A percentile compares a stretch with the other conserved stretches of the same genome.
phyloP scores from a whole-genome alignment of 2,329 filamentous ascomycete species.

The Hysterium pulicare region DNA sequence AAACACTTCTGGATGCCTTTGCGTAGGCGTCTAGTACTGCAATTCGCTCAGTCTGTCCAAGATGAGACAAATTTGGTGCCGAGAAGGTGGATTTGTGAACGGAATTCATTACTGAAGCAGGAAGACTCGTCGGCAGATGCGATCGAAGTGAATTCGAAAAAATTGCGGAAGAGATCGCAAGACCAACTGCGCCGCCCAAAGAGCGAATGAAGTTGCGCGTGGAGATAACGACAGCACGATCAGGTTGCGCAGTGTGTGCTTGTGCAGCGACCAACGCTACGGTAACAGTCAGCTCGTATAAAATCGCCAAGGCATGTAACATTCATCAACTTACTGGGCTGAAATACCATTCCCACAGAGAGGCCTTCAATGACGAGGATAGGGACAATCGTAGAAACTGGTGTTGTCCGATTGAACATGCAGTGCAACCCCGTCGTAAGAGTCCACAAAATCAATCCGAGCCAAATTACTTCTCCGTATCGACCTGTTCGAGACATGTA shows the following conservation, averaged over 20 bases:
- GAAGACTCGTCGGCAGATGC: constrained; percentile 13
- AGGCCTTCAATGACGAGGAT: constrained; percentile 49
- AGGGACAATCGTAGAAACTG: constrained; percentile 47
- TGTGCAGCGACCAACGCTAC: constrained; percentile 54
- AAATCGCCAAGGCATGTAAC: no score
- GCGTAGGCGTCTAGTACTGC: constrained; percentile 52
- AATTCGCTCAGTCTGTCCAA: constrained; percentile 35
- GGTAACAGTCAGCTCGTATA: no score
- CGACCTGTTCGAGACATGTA: constrained; percentile 57
- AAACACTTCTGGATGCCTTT: constrained; percentile 53
- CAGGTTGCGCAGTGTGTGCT: constrained; percentile 48
- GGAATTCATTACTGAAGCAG: constrained; percentile 20
- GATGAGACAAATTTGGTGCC: constrained; percentile 25
- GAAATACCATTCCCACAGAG: constrained; percentile 50
- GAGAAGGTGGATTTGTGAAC: constrained; percentile 37
- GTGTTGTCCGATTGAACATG: constrained; percentile 45
- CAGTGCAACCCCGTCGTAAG: constrained; percentile 53
- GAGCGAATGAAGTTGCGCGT: constrained; percentile 62
- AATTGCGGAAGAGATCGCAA: constrained; percentile 54
- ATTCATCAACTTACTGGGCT: constrained; percentile 35
- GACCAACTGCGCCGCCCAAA: constrained; percentile 56
- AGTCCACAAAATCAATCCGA: constrained; percentile 47
- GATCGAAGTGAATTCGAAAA: constrained; percentile 33
- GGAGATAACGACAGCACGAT: constrained; percentile 61
- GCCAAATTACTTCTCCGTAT: constrained; percentile 59